Base-by-base conservation (phyloP, 1,139 yeast species). In the Saccharomyces hybrid region DNA sequence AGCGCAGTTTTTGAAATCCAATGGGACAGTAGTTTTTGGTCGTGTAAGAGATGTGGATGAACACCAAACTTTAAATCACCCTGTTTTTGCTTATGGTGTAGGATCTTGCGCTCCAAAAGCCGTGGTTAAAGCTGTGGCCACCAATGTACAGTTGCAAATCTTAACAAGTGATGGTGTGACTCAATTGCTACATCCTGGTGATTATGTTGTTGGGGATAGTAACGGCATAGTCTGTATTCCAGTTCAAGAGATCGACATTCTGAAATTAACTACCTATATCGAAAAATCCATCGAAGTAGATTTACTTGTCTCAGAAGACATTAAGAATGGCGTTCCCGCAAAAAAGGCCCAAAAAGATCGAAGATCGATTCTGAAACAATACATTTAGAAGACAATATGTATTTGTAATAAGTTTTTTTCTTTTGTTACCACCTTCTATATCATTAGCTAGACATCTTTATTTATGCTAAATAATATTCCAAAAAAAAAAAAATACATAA, bases 51-150 rank as follows among this genome's bases (percentile, higher is more conserved):
- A 91, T 66, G 69, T 88, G 32, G 81, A 78, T 38, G 98, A 91
- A 67, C 97, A 91, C 64, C 72, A 78, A 32, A 81, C 70, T 1
- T 75, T 90, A 58, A 70, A 75, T 3, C 85, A 86, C 64, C 88
- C 95, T 0, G 96, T 91, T 1, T 87, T 85, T 77, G 81, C 95
- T 4, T 88, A 86, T 64, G 95, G 89, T 0, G 71, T 84, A 8
- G 96, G 97, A 0, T 78, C 86, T 5, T 76, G 91, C 20, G 95
- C 97, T 0, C 95, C 95, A 0, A 86, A 86, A 4, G 81, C 86
- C 0, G 80, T 79, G 16, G 84, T 86, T 34, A 90, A 90, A 67
- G 88, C 90, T 16, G 89, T 88, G 26, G 95, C 86, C 1, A 82
- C 86, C 49, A 83, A 86, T 63, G 85, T 80, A 5, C 86, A 90